Conservation (phyloP, 2,329 filamentous ascomycete species). For the Colletotrichum incanum region DNA sequence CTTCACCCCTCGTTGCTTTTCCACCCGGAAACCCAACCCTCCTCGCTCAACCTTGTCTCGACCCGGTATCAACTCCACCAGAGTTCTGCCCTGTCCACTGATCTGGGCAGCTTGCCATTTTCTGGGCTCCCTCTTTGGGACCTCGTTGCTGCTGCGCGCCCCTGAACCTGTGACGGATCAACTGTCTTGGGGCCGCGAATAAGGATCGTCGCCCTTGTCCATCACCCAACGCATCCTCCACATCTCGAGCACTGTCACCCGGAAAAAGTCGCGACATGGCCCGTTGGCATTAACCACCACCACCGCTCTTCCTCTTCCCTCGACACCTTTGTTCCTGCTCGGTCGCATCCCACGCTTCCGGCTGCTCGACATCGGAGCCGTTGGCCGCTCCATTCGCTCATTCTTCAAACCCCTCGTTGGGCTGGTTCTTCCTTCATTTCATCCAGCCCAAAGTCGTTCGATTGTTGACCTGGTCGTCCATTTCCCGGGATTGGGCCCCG, state of each 20-base stretch:
- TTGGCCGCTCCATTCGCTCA: constrained; percentile 24
- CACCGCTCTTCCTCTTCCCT: constrained; percentile 28
- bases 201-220: constrained; percentile 43
- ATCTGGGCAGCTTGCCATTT: constrained; percentile 8
- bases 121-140: constrained; percentile 33
- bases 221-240: constrained; percentile 33
- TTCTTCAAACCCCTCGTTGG: constrained; percentile 7
- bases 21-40: constrained; percentile 7
- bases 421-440: constrained; percentile 23
- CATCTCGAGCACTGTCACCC: constrained; percentile 27
- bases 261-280: constrained; percentile 42
- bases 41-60: constrained; percentile 21
- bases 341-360: constrained; percentile 26
- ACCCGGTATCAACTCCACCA: constrained; percentile 31
- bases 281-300: constrained; percentile 41
- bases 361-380: constrained; percentile 30
- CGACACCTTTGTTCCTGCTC: constrained; percentile 26
- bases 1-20: constrained; percentile 39
- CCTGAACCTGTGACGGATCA: constrained; percentile 38
- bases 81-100: constrained; percentile 21
- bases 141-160: constrained; percentile 13
- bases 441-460: background rate
- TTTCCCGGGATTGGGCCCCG: constrained; percentile 12
- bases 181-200: constrained; percentile 42
- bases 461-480: constrained; percentile 24